Conservation (phyloP, 495 filamentous ascomycete species). For the Mycothermus thermophilus region DNA sequence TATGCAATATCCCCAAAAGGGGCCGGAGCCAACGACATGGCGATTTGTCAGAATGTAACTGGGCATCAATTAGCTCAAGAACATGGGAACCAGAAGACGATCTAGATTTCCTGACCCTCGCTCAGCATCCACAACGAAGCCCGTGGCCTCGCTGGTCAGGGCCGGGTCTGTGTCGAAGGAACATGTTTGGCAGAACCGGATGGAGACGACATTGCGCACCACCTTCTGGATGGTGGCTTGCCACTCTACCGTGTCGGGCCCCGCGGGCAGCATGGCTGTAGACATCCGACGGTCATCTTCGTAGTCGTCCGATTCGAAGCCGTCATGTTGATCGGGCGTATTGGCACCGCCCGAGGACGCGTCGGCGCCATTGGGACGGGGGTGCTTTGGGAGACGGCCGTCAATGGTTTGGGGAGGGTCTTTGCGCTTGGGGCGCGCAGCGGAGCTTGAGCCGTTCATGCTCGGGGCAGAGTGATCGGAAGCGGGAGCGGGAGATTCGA, state of each 20-base stretch:
- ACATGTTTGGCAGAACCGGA: constrained; percentile 97
- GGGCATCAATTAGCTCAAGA: constrained; percentile 21
- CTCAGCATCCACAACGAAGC: constrained; percentile 95
- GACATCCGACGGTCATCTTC: constrained; percentile 22
- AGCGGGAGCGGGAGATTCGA: background rate
- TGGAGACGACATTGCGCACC: constrained; percentile 85
- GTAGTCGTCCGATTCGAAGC: constrained; percentile 15
- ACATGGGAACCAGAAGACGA: too few relatives aligned
- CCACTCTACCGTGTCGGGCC: constrained; percentile 87
- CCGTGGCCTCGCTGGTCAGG: constrained; percentile 86
- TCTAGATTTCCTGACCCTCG: constrained; percentile 46
- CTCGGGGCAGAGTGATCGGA: background rate
- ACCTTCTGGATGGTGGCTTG: constrained; percentile 90
- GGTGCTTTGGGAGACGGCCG: constrained; percentile 36
- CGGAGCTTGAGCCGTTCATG: constrained; percentile 12
- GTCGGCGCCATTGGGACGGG: constrained; percentile 31
- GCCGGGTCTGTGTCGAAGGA: constrained; percentile 95
- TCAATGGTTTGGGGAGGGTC: constrained; percentile 24
- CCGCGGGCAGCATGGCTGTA: constrained; percentile 28
- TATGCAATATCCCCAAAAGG: constrained; percentile 94
- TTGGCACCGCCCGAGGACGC: constrained; percentile 33
- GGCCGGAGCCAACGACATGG: constrained; percentile 91
- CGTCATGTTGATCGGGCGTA: constrained; percentile 24
- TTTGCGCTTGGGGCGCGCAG: constrained; percentile 38
- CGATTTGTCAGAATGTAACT: constrained; percentile 70